phyloP scores from a whole-genome alignment of 371 early-diverging fungal genomes.

The Homolaphlyctis polyrhiza region DNA sequence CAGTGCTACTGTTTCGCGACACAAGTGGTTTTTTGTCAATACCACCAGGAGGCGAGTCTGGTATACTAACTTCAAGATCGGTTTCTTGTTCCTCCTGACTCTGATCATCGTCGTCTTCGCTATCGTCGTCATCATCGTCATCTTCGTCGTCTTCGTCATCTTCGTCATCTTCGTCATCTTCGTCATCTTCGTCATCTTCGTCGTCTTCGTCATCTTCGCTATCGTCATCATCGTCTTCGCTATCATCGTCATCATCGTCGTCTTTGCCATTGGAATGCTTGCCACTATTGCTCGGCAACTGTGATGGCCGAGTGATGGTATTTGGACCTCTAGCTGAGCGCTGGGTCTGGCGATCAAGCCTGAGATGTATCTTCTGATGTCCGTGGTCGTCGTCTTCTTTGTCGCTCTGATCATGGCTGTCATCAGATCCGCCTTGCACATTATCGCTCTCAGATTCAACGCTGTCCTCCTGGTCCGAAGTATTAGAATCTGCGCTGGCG shows the following conservation, averaged over 20 bases:
- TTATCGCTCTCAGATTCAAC: no score
- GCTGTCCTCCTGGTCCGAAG: no score
- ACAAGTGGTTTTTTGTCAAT: background rate
- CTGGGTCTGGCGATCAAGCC: no score
- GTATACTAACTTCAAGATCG: background rate
- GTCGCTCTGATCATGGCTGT: no score
- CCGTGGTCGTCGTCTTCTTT: no score
- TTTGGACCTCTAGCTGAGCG: no score
- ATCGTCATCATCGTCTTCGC: background rate
- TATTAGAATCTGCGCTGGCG: no score
- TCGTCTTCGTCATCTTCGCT: background rate
- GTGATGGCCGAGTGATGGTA: no score
- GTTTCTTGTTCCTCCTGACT: background rate
- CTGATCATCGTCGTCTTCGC: background rate
- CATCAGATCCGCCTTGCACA: no score
- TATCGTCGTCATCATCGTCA: background rate
- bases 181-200: background rate
- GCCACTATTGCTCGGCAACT: no score
- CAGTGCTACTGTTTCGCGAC: background rate
- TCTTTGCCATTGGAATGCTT: no score
- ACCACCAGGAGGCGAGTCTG: background rate
- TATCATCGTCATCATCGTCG: background rate
- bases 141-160: background rate
- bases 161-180: background rate
- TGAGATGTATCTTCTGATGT: no score